These are phyloP conservation scores for Tritrichomonas musculus DNA, from an alignment of 208 protist genomes.

Conservation along the genomic window DNA sequence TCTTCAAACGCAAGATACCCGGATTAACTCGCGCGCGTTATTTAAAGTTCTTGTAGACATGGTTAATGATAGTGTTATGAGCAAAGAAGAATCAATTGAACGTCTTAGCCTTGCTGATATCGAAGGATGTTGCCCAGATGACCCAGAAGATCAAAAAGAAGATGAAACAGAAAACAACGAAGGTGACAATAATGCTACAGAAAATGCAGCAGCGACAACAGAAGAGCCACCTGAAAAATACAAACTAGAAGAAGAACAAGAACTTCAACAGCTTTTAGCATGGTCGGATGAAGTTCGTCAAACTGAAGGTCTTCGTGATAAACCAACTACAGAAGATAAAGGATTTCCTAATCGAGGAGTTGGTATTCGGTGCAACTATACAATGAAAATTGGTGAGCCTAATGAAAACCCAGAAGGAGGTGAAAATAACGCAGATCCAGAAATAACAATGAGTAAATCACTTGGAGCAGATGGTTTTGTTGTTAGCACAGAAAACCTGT, in stretches of 20 bases:
- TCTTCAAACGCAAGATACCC: not conserved
- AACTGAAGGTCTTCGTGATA: not conserved
- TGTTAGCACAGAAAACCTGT: slow-evolving; percentile 85
- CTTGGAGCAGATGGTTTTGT: not conserved
- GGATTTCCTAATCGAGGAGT: not conserved
- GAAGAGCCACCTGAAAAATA: not conserved
- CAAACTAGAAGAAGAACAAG: not conserved
- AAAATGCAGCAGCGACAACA: not conserved
- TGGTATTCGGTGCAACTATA: not conserved
- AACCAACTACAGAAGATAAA: no score
- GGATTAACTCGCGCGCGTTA: not conserved
- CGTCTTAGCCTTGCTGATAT: not conserved
- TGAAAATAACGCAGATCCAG: not conserved
- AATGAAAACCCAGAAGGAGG: no score
- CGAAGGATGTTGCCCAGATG: not conserved
- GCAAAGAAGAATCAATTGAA: not conserved
- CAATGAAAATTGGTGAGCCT: no score
- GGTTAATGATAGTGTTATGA: not conserved
- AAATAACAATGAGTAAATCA: not conserved
- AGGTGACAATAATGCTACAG: not conserved
- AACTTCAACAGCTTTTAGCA: not conserved
- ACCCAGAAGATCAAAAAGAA: not conserved
- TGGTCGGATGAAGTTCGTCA: not conserved
- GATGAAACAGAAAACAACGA: not conserved
- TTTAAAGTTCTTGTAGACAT: not conserved